Base-by-base conservation (phyloP, 257 asterid species). In the Penstemon eatonii region DNA sequence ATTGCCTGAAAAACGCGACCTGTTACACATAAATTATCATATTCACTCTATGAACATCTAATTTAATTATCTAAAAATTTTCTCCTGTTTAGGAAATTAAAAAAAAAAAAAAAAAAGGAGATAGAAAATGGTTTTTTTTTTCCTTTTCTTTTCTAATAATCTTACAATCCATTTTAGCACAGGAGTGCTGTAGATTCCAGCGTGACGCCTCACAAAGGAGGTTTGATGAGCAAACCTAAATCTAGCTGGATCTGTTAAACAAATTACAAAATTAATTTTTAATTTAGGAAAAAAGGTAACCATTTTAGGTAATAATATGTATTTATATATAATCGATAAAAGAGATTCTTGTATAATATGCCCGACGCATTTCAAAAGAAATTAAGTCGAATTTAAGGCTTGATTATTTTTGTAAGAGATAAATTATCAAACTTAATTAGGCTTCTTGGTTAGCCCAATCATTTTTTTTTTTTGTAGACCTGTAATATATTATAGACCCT, bases 1-100 rank as follows among this genome's bases (percentile, higher is more conserved):
- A 84, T 73, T 88, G 96, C 70, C 94, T 84, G 75, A 86, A 86
- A 78, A 89, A 89, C 42, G 96, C 96, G 40, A 80, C 92, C 94
- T 89, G 83, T 75, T 67, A 47, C 77, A 50, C 36, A 5, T 42
- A 56, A 18, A 3, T 44, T 44, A 62, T 19, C 40, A 43, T 43
- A 6, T 60, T 36, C 63, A 3, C 60, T 19, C 19, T 25, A 25
- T 25, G 33, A 25, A 25, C 33, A 25, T 1, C 33, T 25, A 25
- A 25, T 25, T 25, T 25, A 25, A 25, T 25, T 25, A 25, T 25
- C 33, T n/a, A 56, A 0, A 0, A 10, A 39, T 7, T 12, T 25
- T 56, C 61, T 18, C 15, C 9, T 25, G 33, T 37, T 4, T 25
- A 11, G 51, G 43, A 51, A 25, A 50, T 50, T 6, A 5, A 49